Evolutionary conservation across 2,329 filamentous ascomycete species (phyloP), one percentile per base, ranked within the genome.

Genomic region (Plectosphaerella plurivora): DNA sequence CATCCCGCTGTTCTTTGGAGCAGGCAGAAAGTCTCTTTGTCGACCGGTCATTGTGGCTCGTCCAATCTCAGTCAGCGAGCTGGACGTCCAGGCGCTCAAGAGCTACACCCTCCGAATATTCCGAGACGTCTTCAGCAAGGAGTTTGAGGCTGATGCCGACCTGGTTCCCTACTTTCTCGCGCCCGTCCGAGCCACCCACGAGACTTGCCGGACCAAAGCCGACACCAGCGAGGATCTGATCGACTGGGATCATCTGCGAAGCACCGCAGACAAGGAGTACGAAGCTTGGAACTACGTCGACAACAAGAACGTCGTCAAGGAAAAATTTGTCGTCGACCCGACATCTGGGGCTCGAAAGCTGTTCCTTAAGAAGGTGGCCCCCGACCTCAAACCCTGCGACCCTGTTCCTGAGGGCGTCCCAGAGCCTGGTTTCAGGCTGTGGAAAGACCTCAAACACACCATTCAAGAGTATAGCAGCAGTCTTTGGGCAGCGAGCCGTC

Each of bases 381-480:
- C 71, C 2, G 74, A 82, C 10, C 72, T 89, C 45, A 84, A 78
- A 46, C 81, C 87, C 2, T 74, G 76, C 3, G 88, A 91, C 62
- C 77, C 76, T 1, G 81, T 90, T 6, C 88, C 88, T 0, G 69
- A 74, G 1, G 74, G 73, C 49, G 78, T 79, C 15, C 77, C 77
- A 5, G 70, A 70, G 60, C 66, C 78, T 55, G 60, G 65, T 67
- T 68, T 81, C 68, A 65, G 74, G 45, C 53, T 69, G 28, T 73
- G 75, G 67, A 61, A 65, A 53, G 57, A 65, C 50, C 53, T 61
- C 1, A 71, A 74, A 11, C 69, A 76, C 18, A 87, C 81, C 51
- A 96, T 97, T 57, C 80, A 93, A 56, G 86, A 92, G 59, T 97
- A 94, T 68, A 91, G 87, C 49, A 81, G 88, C 60, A 96, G 89